A percentile compares a stretch with the other conserved stretches of the same genome.
Conservation (phyloP, 495 filamentous ascomycete genomes). For the Talaromyces proteolyticus region DNA sequence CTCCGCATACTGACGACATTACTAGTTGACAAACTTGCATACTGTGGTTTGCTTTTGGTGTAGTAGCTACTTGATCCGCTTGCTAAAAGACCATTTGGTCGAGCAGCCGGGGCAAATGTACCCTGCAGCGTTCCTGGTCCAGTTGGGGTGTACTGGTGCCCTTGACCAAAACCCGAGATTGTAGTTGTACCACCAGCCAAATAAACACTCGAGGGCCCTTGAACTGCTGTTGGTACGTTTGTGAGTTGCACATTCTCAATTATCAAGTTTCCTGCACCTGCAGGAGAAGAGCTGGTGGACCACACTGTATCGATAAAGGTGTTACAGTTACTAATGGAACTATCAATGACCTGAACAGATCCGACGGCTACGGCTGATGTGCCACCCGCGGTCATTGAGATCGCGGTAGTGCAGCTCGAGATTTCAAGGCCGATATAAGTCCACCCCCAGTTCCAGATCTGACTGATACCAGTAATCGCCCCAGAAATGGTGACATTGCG, state of each 20-base stretch:
- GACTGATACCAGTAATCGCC: constrained; percentile 52
- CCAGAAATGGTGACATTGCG: constrained; percentile 65
- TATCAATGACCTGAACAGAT: constrained; percentile 47
- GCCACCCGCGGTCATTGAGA: constrained; percentile 37
- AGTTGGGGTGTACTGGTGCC: constrained; percentile 41
- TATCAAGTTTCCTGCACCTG: constrained; percentile 46
- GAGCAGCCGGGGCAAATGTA: constrained; percentile 24
- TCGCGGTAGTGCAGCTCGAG: constrained; percentile 45
- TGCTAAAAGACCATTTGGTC: constrained; percentile 30
- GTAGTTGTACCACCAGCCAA: constrained; percentile 54
- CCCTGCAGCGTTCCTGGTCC: constrained; percentile 37
- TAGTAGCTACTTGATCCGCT: constrained; percentile 37
- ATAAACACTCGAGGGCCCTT: constrained; percentile 43
- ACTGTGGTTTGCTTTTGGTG: constrained; percentile 49
- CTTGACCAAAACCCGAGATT: constrained; percentile 49
- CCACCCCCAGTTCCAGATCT: constrained; percentile 57
- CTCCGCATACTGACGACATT: constrained; percentile 55
- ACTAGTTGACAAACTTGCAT: constrained; percentile 38
- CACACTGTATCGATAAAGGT: constrained; percentile 57
- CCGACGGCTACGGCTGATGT: constrained; percentile 28
- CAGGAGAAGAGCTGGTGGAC: constrained; percentile 22
- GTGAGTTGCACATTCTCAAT: constrained; percentile 64
- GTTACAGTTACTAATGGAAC: constrained; percentile 56
- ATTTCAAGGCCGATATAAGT: constrained; percentile 44
- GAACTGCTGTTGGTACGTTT: constrained; percentile 55